These are phyloP conservation scores for Amoeboaphelidium protococcarum DNA, from an alignment of 371 early-diverging fungal species.

Conservation along the genomic window DNA sequence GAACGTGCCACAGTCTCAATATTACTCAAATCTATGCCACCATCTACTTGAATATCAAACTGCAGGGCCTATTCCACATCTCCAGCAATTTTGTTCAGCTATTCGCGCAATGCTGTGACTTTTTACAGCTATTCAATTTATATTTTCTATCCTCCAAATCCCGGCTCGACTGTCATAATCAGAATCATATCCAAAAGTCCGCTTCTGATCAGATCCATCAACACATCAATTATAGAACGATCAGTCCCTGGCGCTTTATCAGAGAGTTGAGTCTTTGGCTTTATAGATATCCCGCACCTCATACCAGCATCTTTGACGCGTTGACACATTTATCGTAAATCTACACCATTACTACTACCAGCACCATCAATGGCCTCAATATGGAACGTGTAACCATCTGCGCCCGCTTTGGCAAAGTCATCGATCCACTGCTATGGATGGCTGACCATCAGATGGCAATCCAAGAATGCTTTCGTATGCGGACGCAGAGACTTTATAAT, in stretches of 20 bases:
- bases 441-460: slow-evolving; percentile 94
- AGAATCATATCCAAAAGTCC: slow-evolving; percentile 56
- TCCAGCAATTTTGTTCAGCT: neutral
- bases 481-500: slow-evolving; percentile 60
- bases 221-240: slow-evolving; percentile 8
- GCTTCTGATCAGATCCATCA: neutral
- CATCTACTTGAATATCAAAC: slow-evolving; percentile 89
- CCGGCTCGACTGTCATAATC: slow-evolving; percentile 73
- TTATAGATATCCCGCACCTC: slow-evolving; percentile 82
- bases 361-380: slow-evolving; percentile 62
- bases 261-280: slow-evolving; percentile 70
- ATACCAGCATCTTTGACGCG: slow-evolving; percentile 52
- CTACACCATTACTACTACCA: slow-evolving; percentile 32
- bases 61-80: neutral
- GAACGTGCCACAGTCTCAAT: slow-evolving; percentile 22
- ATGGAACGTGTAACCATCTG: slow-evolving; percentile 70
- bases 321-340: slow-evolving; percentile 22
- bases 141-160: slow-evolving; percentile 12
- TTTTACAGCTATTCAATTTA: slow-evolving; percentile 3
- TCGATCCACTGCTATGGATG: slow-evolving; percentile 83
- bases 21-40: slow-evolving; percentile 67
- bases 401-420: slow-evolving; percentile 82
- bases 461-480: slow-evolving; percentile 70
- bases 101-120: neutral
- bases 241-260: slow-evolving; percentile 31